Conservation (phyloP, 768 basidiomycete genomes). For the Rhodotorula toruloides region DNA sequence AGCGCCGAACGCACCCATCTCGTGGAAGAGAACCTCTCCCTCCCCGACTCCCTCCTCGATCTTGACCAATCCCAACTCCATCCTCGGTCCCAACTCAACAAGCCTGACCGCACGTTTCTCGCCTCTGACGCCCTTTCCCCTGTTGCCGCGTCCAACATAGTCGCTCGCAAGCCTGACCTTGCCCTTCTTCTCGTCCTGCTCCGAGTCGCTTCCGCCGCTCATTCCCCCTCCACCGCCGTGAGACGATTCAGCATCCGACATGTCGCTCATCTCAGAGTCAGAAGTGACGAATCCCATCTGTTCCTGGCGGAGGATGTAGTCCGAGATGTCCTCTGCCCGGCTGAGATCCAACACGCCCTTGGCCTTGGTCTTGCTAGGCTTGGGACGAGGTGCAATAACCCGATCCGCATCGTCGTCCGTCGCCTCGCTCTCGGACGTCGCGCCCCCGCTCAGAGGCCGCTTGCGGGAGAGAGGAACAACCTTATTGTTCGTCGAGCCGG, state of each 20-base stretch:
- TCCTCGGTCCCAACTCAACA: constrained; percentile 89
- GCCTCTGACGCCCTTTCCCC: constrained; percentile 56
- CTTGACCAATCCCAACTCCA: constrained; percentile 89
- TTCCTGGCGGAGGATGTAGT: constrained; percentile 74
- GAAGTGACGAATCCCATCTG: constrained; percentile 46
- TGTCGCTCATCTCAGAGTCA: constrained; percentile 53
- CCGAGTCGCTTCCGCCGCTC: constrained; percentile 57
- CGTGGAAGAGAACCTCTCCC: constrained; percentile 87
- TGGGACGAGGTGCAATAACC: constrained; percentile 1
- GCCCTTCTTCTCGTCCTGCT: constrained; percentile 59
- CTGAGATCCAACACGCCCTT: constrained; percentile 65
- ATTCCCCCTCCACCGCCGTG: constrained; percentile 44
- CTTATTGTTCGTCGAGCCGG: constrained; percentile 52
- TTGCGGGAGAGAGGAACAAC: constrained; percentile 38
- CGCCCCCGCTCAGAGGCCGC: constrained; percentile 14
- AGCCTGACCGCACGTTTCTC: constrained; percentile 83
- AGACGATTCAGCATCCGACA: constrained; percentile 51
- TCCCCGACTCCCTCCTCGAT: constrained; percentile 91
- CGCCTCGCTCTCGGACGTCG: constrained; percentile 37
- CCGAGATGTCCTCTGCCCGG: constrained; percentile 88
- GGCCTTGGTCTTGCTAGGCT: constrained; percentile 10
- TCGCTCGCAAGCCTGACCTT: constrained; percentile 77
- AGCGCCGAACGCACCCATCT: constrained; percentile 65
- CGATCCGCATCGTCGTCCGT: constrained; percentile 18
- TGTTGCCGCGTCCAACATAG: constrained; percentile 91